Conservation (phyloP, 805 yeast genomes). For the Cyberlindnera sargentensis region DNA sequence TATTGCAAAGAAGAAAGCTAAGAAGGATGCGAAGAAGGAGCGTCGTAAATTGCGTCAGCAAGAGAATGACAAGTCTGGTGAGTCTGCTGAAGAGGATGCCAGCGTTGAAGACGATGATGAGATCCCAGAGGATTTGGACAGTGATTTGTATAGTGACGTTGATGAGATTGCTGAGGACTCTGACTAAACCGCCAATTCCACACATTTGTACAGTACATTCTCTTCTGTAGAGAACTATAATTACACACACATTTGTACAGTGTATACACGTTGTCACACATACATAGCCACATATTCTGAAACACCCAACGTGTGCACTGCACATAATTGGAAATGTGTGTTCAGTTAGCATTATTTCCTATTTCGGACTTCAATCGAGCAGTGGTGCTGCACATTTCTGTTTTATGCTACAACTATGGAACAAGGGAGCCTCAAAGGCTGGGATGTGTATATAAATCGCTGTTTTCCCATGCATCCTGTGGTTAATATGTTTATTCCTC, state of each 20-base stretch:
- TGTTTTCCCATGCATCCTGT: too few species aligned
- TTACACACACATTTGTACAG: too few species aligned
- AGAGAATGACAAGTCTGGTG: constrained; percentile 28
- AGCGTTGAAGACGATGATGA: constrained; percentile 32
- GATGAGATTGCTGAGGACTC: constrained; percentile 20
- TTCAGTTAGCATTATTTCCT: neutral
- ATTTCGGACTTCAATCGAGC: neutral
- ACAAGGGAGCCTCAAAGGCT: too few species aligned
- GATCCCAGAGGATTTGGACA: constrained; percentile 38
- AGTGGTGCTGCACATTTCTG: neutral
- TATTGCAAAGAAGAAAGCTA: constrained; percentile 66
- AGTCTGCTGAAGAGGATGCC: constrained; percentile 27
- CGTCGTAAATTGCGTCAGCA: constrained; percentile 53
- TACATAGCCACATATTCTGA: too few species aligned
- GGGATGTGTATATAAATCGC: neutral
- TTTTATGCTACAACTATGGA: neutral
- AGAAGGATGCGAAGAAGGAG: constrained; percentile 64
- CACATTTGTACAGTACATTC: too few species aligned
- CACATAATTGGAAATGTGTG: neutral
- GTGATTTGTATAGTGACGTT: constrained; percentile 40
- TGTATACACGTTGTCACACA: too few species aligned
- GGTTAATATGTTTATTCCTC: too few species aligned
- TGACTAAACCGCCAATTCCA: too few species aligned
- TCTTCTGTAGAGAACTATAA: too few species aligned
- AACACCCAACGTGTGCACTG: too few species aligned